phyloP scores from a whole-genome alignment of 345 rosid species.

The Populus deltoides region DNA sequence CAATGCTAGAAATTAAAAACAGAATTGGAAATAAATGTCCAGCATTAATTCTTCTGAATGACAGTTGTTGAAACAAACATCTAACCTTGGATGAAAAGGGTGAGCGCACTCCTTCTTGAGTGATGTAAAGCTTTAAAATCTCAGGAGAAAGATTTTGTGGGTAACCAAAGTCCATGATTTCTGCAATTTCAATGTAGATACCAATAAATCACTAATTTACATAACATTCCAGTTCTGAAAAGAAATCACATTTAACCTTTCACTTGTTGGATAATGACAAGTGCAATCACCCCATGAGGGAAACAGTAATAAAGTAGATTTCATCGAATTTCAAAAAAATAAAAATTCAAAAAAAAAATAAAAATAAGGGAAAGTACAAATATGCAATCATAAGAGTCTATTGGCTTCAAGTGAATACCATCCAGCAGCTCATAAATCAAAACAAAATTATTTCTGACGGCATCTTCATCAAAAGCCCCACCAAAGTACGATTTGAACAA shows the following conservation, averaged over 20 bases:
- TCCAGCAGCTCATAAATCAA: conserved; percentile 94
- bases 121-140: conserved; percentile 93
- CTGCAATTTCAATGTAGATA: conserved; percentile 39
- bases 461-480: conserved; percentile 98
- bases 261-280: background rate
- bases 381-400: background rate
- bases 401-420: conserved; percentile 41
- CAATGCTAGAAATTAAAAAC: background rate
- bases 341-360: background rate
- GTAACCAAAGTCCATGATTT: conserved; percentile 95
- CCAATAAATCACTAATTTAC: background rate
- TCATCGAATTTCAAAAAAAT: background rate
- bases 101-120: conserved; percentile 97
- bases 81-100: conserved; percentile 95
- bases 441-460: conserved; percentile 92
- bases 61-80: conserved; percentile 6
- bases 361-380: background rate
- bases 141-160: conserved; percentile 98
- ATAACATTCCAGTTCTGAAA: background rate
- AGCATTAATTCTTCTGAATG: background rate
- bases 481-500: conserved; percentile 97
- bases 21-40: background rate
- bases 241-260: background rate
- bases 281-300: background rate
- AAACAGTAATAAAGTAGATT: background rate